Evolutionary conservation across 768 basidiomycete genomes (phyloP).

Genomic region (Tulasnella sp.): DNA sequence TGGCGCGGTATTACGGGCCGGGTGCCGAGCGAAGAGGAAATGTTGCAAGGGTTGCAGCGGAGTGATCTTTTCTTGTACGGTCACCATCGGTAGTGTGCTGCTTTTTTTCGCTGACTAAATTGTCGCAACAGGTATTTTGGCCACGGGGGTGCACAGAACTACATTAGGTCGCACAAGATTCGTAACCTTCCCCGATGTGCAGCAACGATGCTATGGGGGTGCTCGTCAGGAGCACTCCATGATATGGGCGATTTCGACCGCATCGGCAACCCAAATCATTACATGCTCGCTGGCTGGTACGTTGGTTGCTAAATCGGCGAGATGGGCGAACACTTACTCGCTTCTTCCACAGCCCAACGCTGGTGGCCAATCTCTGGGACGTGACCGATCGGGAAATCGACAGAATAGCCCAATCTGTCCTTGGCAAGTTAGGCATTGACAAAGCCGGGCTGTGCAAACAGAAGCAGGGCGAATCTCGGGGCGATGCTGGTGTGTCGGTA

Average conservation of each 20-base stretch:
- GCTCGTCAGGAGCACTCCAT: slow-evolving; percentile 78
- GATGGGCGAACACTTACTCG: neutral
- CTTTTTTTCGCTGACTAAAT: neutral
- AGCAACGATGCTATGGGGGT: slow-evolving; percentile 70
- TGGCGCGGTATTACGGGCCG: slow-evolving; percentile 77
- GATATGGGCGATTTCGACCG: slow-evolving; percentile 94
- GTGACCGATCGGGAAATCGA: slow-evolving; percentile 97
- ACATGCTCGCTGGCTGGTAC: slow-evolving; percentile 95
- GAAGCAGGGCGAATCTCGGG: slow-evolving; percentile 13
- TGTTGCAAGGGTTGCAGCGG: slow-evolving; percentile 54
- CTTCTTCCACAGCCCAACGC: slow-evolving; percentile 51
- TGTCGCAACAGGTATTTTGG: slow-evolving; percentile 69
- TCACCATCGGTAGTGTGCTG: slow-evolving; percentile 19
- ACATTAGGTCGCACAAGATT: slow-evolving; percentile 76
- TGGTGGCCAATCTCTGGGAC: slow-evolving; percentile 95
- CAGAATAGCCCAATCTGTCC: slow-evolving; percentile 74
- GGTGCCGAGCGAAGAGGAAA: slow-evolving; percentile 71
- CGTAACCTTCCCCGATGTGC: slow-evolving; percentile 75
- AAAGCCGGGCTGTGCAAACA: neutral
- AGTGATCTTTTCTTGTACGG: slow-evolving; percentile 88
- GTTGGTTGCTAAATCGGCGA: slow-evolving; percentile 26
- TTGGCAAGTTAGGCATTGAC: slow-evolving; percentile 53
- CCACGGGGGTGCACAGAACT: slow-evolving; percentile 93
- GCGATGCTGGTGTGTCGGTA: slow-evolving; percentile 33
- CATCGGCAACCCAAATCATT: slow-evolving; percentile 82